Percentiles rank a stretch among this genome's conserved stretches.
phyloP scores from a whole-genome alignment of 2,329 filamentous ascomycete genomes.

The Didymella pomorum region DNA sequence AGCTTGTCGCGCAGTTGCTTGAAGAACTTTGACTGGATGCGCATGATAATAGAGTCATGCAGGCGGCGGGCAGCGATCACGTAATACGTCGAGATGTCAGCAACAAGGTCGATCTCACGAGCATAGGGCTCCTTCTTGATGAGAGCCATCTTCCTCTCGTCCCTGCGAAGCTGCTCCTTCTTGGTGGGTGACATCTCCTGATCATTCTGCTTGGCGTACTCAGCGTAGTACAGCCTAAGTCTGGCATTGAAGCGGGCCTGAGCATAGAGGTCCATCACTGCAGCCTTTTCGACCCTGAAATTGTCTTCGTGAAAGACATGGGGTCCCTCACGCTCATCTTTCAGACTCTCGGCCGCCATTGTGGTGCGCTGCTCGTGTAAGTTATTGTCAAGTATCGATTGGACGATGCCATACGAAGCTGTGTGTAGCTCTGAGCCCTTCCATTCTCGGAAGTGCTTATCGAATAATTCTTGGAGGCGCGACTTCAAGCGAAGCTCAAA shows the following conservation, averaged over 20 bases:
- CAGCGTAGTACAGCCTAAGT: constrained; percentile 30
- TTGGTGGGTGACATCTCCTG: constrained; percentile 34
- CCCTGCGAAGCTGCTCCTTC: constrained; percentile 36
- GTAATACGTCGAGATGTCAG: constrained; percentile 74
- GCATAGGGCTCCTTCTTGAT: constrained; percentile 67
- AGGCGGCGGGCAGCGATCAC: constrained; percentile 71
- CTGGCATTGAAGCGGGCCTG: constrained; percentile 39
- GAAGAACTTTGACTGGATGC: constrained; percentile 50
- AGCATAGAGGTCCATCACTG: constrained; percentile 31
- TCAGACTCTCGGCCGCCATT: constrained; percentile 37
- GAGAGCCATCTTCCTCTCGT: constrained; percentile 30
- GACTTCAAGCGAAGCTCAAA: constrained; percentile 25
- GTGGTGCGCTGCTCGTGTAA: constrained; percentile 35
- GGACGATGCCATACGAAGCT: constrained; percentile 34
- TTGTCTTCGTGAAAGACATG: constrained; percentile 43
- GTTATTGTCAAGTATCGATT: constrained; percentile 36
- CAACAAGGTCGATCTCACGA: constrained; percentile 68
- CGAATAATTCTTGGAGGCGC: constrained; percentile 35
- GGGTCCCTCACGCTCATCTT: constrained; percentile 47
- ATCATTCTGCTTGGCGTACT: constrained; percentile 27
- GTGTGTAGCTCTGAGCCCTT: constrained; percentile 41
- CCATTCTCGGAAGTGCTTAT: constrained; percentile 34
- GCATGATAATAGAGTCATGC: constrained; percentile 60
- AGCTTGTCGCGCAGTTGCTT: constrained; percentile 33
- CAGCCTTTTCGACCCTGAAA: constrained; percentile 28